phyloP scores from a whole-genome alignment of 1,139 yeast genomes.

The Geotrichum citri-aurantii region DNA sequence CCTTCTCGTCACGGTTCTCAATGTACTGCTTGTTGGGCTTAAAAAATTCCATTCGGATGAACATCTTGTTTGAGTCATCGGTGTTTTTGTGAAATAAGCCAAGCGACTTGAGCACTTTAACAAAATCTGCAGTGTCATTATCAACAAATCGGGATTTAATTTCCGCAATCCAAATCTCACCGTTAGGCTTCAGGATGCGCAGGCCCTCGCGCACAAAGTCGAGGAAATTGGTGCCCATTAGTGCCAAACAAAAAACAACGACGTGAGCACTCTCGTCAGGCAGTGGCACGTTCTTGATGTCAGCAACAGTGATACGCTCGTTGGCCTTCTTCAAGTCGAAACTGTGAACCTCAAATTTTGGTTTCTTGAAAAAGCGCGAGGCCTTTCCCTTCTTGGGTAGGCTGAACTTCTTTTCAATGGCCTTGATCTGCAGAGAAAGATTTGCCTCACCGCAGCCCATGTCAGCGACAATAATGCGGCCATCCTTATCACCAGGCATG shows the following conservation, averaged over 20 bases:
- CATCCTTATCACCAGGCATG: constrained; percentile 49
- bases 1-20: constrained; percentile 56
- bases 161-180: constrained; percentile 96
- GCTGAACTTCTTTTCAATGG: constrained; percentile 34
- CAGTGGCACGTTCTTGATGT: constrained; percentile 83
- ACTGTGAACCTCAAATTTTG: constrained; percentile 62
- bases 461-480: constrained; percentile 74
- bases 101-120: constrained; percentile 61
- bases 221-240: constrained; percentile 95
- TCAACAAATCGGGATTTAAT: constrained; percentile 86
- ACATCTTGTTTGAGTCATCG: constrained; percentile 87
- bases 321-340: constrained; percentile 86
- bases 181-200: constrained; percentile 79
- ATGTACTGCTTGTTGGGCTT: constrained; percentile 65
- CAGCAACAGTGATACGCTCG: constrained; percentile 89
- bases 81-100: constrained; percentile 89
- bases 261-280: constrained; percentile 71
- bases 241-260: constrained; percentile 84
- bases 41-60: constrained; percentile 87
- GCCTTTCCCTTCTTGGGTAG: constrained; percentile 38
- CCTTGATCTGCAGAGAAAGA: constrained; percentile 50
- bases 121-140: constrained; percentile 57
- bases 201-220: constrained; percentile 89
- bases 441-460: constrained; percentile 99
- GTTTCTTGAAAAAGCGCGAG: constrained; percentile 23